These are phyloP conservation scores for Neonectria magnoliae DNA, from an alignment of 2,329 filamentous ascomycete species.

Conservation along the genomic window DNA sequence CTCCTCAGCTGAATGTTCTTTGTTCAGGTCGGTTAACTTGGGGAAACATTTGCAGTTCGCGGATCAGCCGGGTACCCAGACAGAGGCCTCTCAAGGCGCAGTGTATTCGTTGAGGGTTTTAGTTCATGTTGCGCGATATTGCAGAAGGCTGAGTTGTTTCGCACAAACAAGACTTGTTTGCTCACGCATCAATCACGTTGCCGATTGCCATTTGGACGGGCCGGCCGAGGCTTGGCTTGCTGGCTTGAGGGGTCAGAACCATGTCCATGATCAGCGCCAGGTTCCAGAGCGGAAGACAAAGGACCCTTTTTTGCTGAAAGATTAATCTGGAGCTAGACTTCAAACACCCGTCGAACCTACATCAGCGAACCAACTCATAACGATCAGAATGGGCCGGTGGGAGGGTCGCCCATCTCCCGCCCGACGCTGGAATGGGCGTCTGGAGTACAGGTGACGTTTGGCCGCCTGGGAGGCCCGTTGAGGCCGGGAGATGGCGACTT, in stretches of 20 bases:
- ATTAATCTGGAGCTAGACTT: background rate
- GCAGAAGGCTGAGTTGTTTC: conserved; percentile 11
- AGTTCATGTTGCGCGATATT: conserved; percentile 21
- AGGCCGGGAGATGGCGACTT: conserved; percentile 36
- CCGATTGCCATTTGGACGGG: background rate
- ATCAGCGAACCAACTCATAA: conserved; percentile 3
- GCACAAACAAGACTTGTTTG: conserved; percentile 19
- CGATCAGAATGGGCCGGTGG: conserved; percentile 2
- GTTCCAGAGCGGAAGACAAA: background rate
- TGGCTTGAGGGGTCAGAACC: background rate
- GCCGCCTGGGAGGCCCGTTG: background rate
- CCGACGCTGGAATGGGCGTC: conserved; percentile 1
- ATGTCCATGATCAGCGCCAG: conserved; percentile 18
- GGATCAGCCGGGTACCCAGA: background rate
- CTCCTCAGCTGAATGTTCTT: conserved; percentile 20
- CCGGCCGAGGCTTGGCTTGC: background rate
- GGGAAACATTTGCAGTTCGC: background rate
- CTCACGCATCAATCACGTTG: conserved; percentile 6
- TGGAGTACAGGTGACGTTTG: conserved; percentile 10
- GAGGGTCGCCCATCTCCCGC: conserved; percentile 10
- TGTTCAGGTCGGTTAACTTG: conserved; percentile 14
- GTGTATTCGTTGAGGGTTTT: conserved; percentile 2
- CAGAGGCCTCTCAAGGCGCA: background rate
- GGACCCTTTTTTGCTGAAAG: conserved; percentile 2
- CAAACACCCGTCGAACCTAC: conserved; percentile 6